Conservation (phyloP, 805 yeast genomes). For the Schwanniomyces yamadae region DNA sequence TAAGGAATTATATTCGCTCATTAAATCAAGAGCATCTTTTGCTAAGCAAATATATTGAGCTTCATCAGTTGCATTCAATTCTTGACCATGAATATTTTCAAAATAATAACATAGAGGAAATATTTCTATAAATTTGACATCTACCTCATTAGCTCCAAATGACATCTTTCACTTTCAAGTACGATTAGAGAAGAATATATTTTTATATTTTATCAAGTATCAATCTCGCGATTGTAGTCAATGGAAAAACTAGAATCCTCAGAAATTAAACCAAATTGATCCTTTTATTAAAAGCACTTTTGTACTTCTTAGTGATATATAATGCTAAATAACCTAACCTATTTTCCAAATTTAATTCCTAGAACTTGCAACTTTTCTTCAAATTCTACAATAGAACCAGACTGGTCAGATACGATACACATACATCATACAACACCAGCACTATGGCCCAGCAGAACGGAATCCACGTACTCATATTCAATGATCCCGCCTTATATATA, state of each 20-base stretch:
- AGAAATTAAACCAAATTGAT: too few species aligned
- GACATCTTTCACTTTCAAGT: not conserved
- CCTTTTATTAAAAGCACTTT: too few species aligned
- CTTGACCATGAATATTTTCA: not conserved
- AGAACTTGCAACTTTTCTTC: not conserved
- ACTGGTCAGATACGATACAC: constrained; percentile 62
- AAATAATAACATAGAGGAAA: constrained; percentile 11
- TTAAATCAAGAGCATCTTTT: constrained; percentile 15
- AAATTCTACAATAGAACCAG: constrained; percentile 17
- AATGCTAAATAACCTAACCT: not conserved
- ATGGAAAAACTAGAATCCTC: too few species aligned
- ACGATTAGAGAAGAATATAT: too few species aligned
- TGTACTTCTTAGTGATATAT: not conserved
- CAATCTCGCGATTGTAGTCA: too few species aligned
- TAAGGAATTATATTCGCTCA: constrained; percentile 23
- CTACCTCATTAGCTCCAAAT: not conserved
- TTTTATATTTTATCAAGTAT: too few species aligned
- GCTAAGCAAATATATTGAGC: not conserved
- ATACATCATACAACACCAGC: constrained; percentile 63
- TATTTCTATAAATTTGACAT: constrained; percentile 10
- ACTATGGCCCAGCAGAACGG: constrained; percentile 81
- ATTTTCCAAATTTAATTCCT: too few species aligned
- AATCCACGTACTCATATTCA: constrained; percentile 93
- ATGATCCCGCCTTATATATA: constrained; percentile 74
- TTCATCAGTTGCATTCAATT: not conserved